These are phyloP conservation scores for Tylopilus felleus DNA, from an alignment of 768 basidiomycete genomes.

Conservation along the genomic window DNA sequence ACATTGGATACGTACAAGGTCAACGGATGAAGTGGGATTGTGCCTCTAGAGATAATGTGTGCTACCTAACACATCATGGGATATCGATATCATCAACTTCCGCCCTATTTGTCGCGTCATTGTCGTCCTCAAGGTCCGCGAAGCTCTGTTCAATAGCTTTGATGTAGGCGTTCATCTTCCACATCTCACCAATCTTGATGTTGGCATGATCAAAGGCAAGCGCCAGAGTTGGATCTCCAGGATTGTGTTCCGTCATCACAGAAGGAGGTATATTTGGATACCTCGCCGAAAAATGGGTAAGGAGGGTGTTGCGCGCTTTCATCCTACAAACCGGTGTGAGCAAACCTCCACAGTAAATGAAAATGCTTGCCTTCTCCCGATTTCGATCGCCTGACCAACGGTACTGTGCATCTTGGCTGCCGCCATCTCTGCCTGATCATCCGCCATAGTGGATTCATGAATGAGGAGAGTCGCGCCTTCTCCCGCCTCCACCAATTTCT, in stretches of 20 bases:
- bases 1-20: too few relatives aligned
- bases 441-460: constrained; percentile 92
- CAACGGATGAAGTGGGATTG: too few relatives aligned
- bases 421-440: constrained; percentile 76
- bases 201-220: constrained; percentile 81
- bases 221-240: constrained; percentile 50
- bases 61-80: constrained; percentile 11
- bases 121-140: constrained; percentile 49
- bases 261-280: constrained; percentile 81
- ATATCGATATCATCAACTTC: constrained; percentile 22
- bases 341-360: not conserved
- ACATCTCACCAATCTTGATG: constrained; percentile 73
- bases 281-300: constrained; percentile 94
- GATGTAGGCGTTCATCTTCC: constrained; percentile 79
- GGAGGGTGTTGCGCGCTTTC: constrained; percentile 78
- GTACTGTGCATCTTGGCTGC: constrained; percentile 82
- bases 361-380: constrained; percentile 60
- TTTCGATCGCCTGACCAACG: constrained; percentile 78
- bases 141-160: constrained; percentile 66
- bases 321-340: constrained; percentile 49
- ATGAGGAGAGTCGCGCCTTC: constrained; percentile 75
- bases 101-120: constrained; percentile 13
- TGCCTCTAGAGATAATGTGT: not conserved
- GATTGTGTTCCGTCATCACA: constrained; percentile 18
- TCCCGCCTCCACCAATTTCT: constrained; percentile 63